Evolutionary conservation across 352 stramenopile species (phyloP).

Genomic region (Phytophthora sp.): DNA sequence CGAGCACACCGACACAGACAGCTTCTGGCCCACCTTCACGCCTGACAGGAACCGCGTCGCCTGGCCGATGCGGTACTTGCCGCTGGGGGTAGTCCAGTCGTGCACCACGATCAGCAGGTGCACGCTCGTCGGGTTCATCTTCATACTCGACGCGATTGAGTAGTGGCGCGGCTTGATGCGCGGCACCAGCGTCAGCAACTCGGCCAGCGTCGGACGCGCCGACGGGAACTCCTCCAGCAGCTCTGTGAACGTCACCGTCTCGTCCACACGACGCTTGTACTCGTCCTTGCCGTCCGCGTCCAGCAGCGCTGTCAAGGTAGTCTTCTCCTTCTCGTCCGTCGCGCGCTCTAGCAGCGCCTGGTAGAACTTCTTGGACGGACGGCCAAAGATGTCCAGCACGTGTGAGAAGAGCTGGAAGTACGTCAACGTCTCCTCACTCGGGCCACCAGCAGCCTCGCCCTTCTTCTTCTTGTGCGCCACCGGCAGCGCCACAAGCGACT

Average conservation of each 20-base stretch:
- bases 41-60: constrained; percentile 66
- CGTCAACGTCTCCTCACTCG: constrained; percentile 69
- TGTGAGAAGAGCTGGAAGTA: constrained; percentile 87
- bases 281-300: constrained; percentile 81
- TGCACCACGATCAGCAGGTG: constrained; percentile 89
- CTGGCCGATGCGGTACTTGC: constrained; percentile 70
- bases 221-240: constrained; percentile 79
- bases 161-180: constrained; percentile 91
- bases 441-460: constrained; percentile 22
- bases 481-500: constrained; percentile 72
- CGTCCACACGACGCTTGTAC: constrained; percentile 81
- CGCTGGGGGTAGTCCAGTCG: constrained; percentile 83
- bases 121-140: constrained; percentile 83
- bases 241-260: constrained; percentile 81
- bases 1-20: constrained; percentile 75
- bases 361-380: constrained; percentile 88
- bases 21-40: constrained; percentile 53
- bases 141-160: constrained; percentile 91
- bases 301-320: constrained; percentile 51
- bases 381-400: constrained; percentile 85
- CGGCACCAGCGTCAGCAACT: constrained; percentile 77
- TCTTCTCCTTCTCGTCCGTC: constrained; percentile 78
- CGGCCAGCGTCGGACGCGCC: constrained; percentile 59
- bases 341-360: constrained; percentile 64
- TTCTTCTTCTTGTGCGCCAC: constrained; percentile 68